Evolutionary conservation across 805 yeast species (phyloP), one percentile per base, ranked within the genome.

Genomic region (Lipomyces chichibuensis): DNA sequence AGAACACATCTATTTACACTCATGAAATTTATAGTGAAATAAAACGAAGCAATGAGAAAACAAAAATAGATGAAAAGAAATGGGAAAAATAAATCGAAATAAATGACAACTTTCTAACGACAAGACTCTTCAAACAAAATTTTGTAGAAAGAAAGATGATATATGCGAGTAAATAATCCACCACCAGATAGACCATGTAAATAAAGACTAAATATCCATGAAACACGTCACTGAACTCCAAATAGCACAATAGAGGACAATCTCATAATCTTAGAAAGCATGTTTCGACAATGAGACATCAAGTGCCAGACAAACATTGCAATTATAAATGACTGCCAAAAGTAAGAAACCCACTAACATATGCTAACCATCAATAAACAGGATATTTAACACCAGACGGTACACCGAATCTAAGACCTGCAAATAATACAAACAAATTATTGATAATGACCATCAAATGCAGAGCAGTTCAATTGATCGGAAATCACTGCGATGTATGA

Each of bases 241-340:
- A 43, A 43, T 17, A 43, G 20, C 49, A 43, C 49, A 6, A 17
- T 43, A 17, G 49, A 43, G 49, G 23, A 43, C 17, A 37, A 14
- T 37, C 14, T 37, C 43, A 37, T 37, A 43, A n/a, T 43, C 49
- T 43, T 43, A n/a, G 23, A 43, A 43, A 43, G 49, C 49, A 43
- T 43, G 23, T 17, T 17, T 43, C 23, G 11, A 43, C 20, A 17
- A 43, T 43, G 49, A 43, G 49, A 43, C 23, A 8, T 17, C 49
- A 8, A 43, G 49, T 43, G 49, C 49, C 49, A 43, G 27, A 29
- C 55, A n/a, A 23, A 52, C 55, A 52, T n/a, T 52, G 55, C 55
- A 17, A 25, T 25, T 25, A 25, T 20, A 25, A 52, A 52, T 5
- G 33, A 23, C 9, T 25, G 55, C 55, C 55, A 52, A 52, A 23